These are phyloP conservation scores for Heracleum sosnowskyi DNA, from an alignment of 129 eudicot species.

Conservation along the genomic window DNA sequence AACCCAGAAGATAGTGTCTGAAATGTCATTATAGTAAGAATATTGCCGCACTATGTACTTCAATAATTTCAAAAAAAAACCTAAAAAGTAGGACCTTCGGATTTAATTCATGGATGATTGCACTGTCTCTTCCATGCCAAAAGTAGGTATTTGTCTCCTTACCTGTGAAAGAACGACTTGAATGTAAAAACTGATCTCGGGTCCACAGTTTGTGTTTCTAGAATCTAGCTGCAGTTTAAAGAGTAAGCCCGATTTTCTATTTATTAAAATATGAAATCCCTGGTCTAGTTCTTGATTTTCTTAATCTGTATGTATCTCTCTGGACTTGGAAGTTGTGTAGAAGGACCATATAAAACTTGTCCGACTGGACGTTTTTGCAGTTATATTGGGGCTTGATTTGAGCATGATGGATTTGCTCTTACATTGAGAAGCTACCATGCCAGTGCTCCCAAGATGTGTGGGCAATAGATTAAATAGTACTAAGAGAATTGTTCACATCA, in stretches of 20 bases:
- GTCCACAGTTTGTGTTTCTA: not conserved
- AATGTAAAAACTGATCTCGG: not conserved
- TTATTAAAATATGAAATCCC: not conserved
- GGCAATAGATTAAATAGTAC: not conserved
- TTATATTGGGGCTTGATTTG: not conserved
- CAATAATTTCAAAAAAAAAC: not conserved
- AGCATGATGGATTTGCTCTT: not conserved
- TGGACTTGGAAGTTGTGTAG: not conserved
- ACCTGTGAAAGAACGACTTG: conserved; percentile 36
- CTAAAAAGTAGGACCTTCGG: conserved; percentile 58
- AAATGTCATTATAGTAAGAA: conserved; percentile 14
- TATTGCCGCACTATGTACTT: not conserved
- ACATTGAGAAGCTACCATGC: not conserved
- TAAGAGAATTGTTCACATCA: not conserved
- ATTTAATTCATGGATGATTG: conserved; percentile 75
- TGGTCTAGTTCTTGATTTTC: not conserved
- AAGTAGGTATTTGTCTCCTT: conserved; percentile 53
- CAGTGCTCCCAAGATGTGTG: not conserved
- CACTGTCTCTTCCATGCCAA: conserved; percentile 98
- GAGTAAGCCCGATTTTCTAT: not conserved
- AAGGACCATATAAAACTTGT: not conserved
- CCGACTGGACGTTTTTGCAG: not conserved
- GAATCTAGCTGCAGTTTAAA: not conserved
- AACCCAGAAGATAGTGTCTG: conserved; percentile 93
- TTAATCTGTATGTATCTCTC: not conserved